These are phyloP conservation scores for Yamagishiella unicocca DNA, from an alignment of 139 green algal species.

Conservation along the genomic window DNA sequence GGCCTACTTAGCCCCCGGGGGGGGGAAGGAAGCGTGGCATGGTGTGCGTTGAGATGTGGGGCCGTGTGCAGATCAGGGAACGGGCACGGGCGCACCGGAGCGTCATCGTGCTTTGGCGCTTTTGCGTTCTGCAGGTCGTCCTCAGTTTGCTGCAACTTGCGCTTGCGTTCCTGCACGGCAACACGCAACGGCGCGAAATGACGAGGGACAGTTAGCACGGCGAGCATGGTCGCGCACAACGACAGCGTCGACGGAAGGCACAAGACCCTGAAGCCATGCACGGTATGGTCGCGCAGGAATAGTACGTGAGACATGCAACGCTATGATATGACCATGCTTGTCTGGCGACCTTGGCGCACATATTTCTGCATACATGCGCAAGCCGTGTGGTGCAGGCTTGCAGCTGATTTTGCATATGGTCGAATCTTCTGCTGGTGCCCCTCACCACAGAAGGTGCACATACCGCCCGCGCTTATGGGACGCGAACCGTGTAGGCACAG, in stretches of 20 bases:
- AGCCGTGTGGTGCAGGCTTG: not conserved
- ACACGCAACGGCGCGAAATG: not conserved
- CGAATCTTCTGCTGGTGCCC: not conserved
- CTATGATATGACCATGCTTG: not conserved
- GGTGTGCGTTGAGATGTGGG: too few species aligned
- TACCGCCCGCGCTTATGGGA: too few species aligned
- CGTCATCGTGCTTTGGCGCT: not conserved
- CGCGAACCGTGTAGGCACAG: too few species aligned
- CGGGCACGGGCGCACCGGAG: too few species aligned
- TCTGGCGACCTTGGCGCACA: not conserved
- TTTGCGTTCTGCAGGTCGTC: not conserved
- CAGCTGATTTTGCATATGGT: not conserved
- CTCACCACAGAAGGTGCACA: too few species aligned
- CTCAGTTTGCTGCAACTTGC: slow-evolving; percentile 33
- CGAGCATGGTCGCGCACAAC: not conserved
- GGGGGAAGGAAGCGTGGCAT: too few species aligned
- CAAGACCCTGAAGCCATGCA: not conserved
- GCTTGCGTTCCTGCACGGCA: slow-evolving; percentile 52
- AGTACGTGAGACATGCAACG: not conserved
- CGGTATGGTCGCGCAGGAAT: not conserved
- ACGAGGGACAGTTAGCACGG: not conserved
- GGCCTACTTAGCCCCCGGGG: too few species aligned
- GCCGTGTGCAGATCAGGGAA: too few species aligned
- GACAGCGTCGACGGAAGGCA: not conserved
- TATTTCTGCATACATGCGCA: not conserved